Percentiles rank a stretch among this genome's conserved stretches.
Evolutionary conservation across 331 rosid genomes (phyloP).

Genomic region (Quercus lobata): DNA sequence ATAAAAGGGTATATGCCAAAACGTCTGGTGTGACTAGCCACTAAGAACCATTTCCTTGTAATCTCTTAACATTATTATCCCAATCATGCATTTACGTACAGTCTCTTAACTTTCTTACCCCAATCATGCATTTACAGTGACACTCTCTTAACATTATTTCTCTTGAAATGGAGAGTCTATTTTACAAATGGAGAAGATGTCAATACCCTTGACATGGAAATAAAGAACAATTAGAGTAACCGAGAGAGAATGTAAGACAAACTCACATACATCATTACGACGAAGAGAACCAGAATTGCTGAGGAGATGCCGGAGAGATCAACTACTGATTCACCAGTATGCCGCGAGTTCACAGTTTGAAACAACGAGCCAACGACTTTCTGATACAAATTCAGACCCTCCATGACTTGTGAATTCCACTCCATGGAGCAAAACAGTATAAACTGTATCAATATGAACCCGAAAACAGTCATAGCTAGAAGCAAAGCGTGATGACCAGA

Average conservation of each 20-base stretch:
- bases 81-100: too few relatives aligned
- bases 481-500: constrained; percentile 35
- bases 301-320: constrained; percentile 61
- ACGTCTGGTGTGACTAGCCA: too few relatives aligned
- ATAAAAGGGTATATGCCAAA: too few relatives aligned
- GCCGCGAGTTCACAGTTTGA: constrained; percentile 48
- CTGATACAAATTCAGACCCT: constrained; percentile 46
- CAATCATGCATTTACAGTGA: too few relatives aligned
- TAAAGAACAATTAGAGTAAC: background rate
- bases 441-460: constrained; percentile 39
- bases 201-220: background rate
- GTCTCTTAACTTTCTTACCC: too few relatives aligned
- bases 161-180: too few relatives aligned
- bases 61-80: too few relatives aligned
- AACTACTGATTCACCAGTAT: constrained; percentile 61
- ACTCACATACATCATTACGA: constrained; percentile 58
- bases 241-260: background rate
- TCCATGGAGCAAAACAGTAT: constrained; percentile 56
- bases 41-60: too few relatives aligned
- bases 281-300: constrained; percentile 57
- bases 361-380: constrained; percentile 48
- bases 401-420: constrained; percentile 51
- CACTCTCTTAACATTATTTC: too few relatives aligned
- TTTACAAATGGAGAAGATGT: too few relatives aligned
- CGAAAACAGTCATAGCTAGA: constrained; percentile 36